Evolutionary conservation across 148 eudicot species (phyloP), one percentile per base, ranked within the genome.

Genomic region (Beta vulgaris): DNA sequence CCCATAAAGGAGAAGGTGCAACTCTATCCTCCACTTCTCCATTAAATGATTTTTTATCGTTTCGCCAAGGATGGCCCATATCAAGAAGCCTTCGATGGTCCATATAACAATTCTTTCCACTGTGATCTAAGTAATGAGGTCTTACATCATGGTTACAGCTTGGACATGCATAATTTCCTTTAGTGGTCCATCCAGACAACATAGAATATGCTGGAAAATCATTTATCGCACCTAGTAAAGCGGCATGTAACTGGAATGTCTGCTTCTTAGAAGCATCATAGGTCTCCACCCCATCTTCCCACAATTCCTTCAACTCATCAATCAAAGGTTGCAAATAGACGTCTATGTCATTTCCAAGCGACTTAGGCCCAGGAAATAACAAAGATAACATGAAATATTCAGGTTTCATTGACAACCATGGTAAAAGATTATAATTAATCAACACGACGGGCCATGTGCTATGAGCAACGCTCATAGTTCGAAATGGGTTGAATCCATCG

Each of bases 181-280:
- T 69, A 3, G 39, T 69, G 2, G 23, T 15, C 36, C 58, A 69
- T 10, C 59, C 58, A 15, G 73, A 68, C 21, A 71, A 54, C 57
- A 15, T 71, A 4, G 62, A 59, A 54, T 71, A 71, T 0, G 61
- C 74, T 3, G 51, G 34, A 72, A 72, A 72, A 54, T 72, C 65
- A 36, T 37, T 39, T 26, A 72, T 54, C 8, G 75, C 39, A 16
- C 63, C 49, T 35, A 39, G 2, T 2, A 72, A 35, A 11, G 49
- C 15, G 13, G 16, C 73, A 18, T 66, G n/a, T 48, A 66, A 34
- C 7, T 66, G 28, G 28, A 68, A 68, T 25, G 46, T 1, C 3
- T 39, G 29, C 6, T 43, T 43, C 7, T 23, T 68, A 14, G 13
- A 25, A 12, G 53, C 71, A n/a, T n/a, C n/a, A n/a, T n/a, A n/a